A percentile compares a stretch with the other conserved stretches of the same genome.
Evolutionary conservation across 495 filamentous ascomycete species (phyloP).

Genomic region (Lasiosphaeris hirsuta): DNA sequence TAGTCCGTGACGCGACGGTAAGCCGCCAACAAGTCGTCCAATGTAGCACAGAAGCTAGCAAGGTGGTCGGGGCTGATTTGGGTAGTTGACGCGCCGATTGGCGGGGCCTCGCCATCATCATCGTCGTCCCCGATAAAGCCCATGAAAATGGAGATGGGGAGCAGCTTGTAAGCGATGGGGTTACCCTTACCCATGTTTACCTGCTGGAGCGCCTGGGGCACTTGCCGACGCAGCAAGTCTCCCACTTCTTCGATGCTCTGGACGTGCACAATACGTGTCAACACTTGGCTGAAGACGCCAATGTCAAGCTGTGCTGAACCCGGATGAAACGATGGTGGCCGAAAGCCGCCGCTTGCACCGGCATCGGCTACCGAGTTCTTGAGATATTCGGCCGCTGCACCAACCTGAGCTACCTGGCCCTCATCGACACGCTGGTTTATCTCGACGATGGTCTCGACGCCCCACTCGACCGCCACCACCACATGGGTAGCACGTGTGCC

Average conservation of each 20-base stretch:
- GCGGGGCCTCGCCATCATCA: neutral
- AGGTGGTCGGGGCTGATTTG: neutral
- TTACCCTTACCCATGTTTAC: neutral
- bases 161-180: neutral
- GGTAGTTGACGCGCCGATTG: neutral
- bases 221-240: conserved; percentile 3
- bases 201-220: neutral
- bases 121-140: neutral
- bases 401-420: neutral
- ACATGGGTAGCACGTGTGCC: neutral
- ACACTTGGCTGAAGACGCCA: conserved; percentile 16
- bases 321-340: too few species aligned
- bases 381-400: neutral
- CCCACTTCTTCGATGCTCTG: conserved; percentile 5
- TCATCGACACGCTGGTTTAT: neutral
- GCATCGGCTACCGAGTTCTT: neutral
- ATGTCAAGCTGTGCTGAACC: too few species aligned
- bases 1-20: conserved; percentile 16
- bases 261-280: conserved; percentile 23
- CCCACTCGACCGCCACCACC: neutral
- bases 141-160: neutral
- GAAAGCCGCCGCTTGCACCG: too few species aligned
- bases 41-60: neutral
- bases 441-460: neutral
- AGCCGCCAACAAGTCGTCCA: neutral